These are phyloP conservation scores for Jackrogersella minutella DNA, from an alignment of 495 filamentous ascomycete species.

Conservation along the genomic window DNA sequence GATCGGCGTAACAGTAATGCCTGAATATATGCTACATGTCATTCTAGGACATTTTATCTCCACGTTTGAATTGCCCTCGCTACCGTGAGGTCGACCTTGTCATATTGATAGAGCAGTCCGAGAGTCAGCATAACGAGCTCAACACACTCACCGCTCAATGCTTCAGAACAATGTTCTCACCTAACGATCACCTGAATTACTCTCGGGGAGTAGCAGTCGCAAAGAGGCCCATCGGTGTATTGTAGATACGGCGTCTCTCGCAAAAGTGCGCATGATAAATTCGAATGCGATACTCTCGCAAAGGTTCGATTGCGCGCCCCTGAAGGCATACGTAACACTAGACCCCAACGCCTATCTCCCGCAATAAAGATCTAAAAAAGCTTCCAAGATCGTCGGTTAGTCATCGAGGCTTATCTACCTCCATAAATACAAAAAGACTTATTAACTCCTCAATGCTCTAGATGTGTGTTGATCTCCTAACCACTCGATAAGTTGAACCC, in stretches of 20 bases:
- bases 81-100: conserved; percentile 1
- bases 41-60: conserved; percentile 10
- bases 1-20: conserved; percentile 21
- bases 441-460: too few relatives aligned
- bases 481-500: background rate
- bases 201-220: background rate
- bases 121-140: conserved; percentile 1
- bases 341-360: background rate
- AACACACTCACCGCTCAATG: conserved; percentile 12
- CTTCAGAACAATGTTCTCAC: background rate
- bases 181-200: background rate
- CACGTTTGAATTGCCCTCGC: background rate
- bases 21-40: background rate
- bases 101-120: background rate
- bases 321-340: background rate
- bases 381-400: background rate
- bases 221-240: background rate
- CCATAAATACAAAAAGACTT: too few relatives aligned
- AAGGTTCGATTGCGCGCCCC: background rate
- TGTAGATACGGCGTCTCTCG: background rate
- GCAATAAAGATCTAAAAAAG: background rate
- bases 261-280: conserved; percentile 6
- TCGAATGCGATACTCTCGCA: conserved; percentile 7
- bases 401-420: background rate
- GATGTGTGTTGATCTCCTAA: background rate